phyloP scores from a whole-genome alignment of 805 yeast genomes.

The Kodamaea kakaduensis region DNA sequence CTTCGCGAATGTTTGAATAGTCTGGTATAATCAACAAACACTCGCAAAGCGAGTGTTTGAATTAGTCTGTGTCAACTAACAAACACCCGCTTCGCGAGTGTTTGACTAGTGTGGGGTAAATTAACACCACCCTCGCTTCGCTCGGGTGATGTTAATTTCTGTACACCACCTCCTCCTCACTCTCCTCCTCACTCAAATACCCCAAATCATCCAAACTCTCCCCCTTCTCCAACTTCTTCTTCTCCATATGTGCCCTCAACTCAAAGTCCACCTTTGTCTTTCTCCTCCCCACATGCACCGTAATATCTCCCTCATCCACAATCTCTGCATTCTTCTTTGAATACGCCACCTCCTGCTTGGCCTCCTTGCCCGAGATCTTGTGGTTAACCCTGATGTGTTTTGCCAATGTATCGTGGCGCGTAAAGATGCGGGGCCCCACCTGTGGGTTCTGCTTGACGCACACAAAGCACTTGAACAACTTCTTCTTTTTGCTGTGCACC shows the following conservation, averaged over 20 bases:
- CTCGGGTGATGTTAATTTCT: too few relatives aligned
- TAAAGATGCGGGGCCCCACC: slow-evolving; percentile 69
- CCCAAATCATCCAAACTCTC: slow-evolving; percentile 12
- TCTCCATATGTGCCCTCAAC: slow-evolving; percentile 43
- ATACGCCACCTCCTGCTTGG: slow-evolving; percentile 44
- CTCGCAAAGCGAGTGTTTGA: too few relatives aligned
- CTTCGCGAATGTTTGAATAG: too few relatives aligned
- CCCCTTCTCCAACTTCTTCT: slow-evolving; percentile 20
- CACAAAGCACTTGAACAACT: slow-evolving; percentile 77
- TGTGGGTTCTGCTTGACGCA: slow-evolving; percentile 69
- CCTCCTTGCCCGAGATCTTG: slow-evolving; percentile 44
- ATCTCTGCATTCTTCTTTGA: slow-evolving; percentile 45
- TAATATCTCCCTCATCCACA: slow-evolving; percentile 46
- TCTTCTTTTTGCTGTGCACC: slow-evolving; percentile 84
- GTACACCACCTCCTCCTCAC: slow-evolving; percentile 17
- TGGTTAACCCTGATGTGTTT: slow-evolving; percentile 67
- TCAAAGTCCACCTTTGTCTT: slow-evolving; percentile 46
- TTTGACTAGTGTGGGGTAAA: too few relatives aligned
- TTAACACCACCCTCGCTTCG: too few relatives aligned
- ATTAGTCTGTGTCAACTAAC: too few relatives aligned
- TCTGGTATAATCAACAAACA: too few relatives aligned
- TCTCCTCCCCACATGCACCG: slow-evolving; percentile 44
- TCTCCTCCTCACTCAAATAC: slow-evolving; percentile 14
- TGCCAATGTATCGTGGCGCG: slow-evolving; percentile 90
- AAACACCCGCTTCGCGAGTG: too few relatives aligned